Evolutionary conservation across 2,329 filamentous ascomycete species (phyloP).

Genomic region (Colletotrichum sp.): DNA sequence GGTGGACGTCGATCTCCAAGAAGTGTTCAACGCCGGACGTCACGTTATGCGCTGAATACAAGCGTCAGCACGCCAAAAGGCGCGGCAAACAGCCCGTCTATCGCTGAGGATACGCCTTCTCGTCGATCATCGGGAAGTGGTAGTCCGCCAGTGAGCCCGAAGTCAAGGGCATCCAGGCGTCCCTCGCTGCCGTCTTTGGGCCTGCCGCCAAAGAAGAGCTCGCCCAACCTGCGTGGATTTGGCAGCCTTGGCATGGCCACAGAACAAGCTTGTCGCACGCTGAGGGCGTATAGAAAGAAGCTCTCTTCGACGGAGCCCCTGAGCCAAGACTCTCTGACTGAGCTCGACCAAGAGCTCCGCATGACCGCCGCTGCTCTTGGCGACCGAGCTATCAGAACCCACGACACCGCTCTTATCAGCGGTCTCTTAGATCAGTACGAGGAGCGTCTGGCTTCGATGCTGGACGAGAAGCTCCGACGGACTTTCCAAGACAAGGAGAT

Average conservation of each 20-base stretch:
- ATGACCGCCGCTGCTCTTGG: slow-evolving; percentile 67
- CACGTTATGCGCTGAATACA: slow-evolving; percentile 50
- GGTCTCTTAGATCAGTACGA: slow-evolving; percentile 78
- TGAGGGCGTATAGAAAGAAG: slow-evolving; percentile 69
- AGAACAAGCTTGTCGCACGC: slow-evolving; percentile 67
- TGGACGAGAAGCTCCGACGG: slow-evolving; percentile 73
- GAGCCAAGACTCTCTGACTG: slow-evolving; percentile 61
- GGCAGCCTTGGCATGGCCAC: slow-evolving; percentile 67
- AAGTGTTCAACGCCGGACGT: slow-evolving; percentile 58
- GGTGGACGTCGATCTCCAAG: slow-evolving; percentile 59
- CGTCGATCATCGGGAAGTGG: slow-evolving; percentile 51
- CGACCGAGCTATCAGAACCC: slow-evolving; percentile 61
- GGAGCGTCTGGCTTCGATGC: slow-evolving; percentile 71
- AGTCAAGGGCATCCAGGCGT: slow-evolving; percentile 48
- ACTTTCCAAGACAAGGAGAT: slow-evolving; percentile 37
- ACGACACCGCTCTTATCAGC: slow-evolving; percentile 59
- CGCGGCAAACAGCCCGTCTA: slow-evolving; percentile 47
- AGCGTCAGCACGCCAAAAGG: slow-evolving; percentile 40
- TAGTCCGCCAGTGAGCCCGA: slow-evolving; percentile 58
- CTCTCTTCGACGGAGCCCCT: slow-evolving; percentile 62
- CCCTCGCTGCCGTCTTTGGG: slow-evolving; percentile 61
- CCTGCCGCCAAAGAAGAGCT: slow-evolving; percentile 52
- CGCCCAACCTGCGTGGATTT: slow-evolving; percentile 53
- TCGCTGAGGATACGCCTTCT: slow-evolving; percentile 52
- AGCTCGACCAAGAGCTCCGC: slow-evolving; percentile 69